A percentile compares a stretch with the other conserved stretches of the same genome.
These are phyloP conservation scores for Candida anglica DNA, from an alignment of 805 yeast genomes.

Conservation along the genomic window DNA sequence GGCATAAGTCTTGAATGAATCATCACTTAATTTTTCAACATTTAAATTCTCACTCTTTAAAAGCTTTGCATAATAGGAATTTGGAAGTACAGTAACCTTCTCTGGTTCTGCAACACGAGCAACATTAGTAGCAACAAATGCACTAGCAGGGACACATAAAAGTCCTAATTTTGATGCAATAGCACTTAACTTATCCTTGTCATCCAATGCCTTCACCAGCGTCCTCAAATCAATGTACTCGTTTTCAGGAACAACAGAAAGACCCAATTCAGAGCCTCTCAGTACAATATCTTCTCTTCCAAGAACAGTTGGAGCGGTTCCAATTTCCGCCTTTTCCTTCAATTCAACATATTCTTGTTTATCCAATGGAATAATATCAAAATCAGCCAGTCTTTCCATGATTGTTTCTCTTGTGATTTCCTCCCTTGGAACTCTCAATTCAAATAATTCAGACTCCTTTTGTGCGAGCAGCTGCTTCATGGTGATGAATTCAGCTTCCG, in stretches of 20 bases:
- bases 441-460: constrained; percentile 24
- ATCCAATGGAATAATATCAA: constrained; percentile 28
- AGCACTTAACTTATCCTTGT: constrained; percentile 22
- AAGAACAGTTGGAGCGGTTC: neutral
- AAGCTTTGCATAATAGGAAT: constrained; percentile 58
- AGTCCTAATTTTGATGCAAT: constrained; percentile 45
- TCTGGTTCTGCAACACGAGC: constrained; percentile 50
- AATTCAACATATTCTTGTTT: constrained; percentile 25
- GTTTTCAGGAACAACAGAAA: constrained; percentile 21
- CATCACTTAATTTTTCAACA: constrained; percentile 44
- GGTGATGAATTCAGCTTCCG: constrained; percentile 21
- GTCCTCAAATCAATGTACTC: constrained; percentile 15
- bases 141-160: constrained; percentile 53
- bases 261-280: constrained; percentile 31
- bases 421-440: constrained; percentile 10
- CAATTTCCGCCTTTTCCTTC: constrained; percentile 9
- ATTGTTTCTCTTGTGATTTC: constrained; percentile 19
- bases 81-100: constrained; percentile 61
- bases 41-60: constrained; percentile 41
- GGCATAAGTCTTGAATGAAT: constrained; percentile 42
- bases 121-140: constrained; percentile 61
- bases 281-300: constrained; percentile 6
- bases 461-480: constrained; percentile 24
- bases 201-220: constrained; percentile 14
- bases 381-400: constrained; percentile 21